These are phyloP conservation scores for Alternaria gaisen DNA, from an alignment of 2,329 filamentous ascomycete species.

Conservation along the genomic window DNA sequence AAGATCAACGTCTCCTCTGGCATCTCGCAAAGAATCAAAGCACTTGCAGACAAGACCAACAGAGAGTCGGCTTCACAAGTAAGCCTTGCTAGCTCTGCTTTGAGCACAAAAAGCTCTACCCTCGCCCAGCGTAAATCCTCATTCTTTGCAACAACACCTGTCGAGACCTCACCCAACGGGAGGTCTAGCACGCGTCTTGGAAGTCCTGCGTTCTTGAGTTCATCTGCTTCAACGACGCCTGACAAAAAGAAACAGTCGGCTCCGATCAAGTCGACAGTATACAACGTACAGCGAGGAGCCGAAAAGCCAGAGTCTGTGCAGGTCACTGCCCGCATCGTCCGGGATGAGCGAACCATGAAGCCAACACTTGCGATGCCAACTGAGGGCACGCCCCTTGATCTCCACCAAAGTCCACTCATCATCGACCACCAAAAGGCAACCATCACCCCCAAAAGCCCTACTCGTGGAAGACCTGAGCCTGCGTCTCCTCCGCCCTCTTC, in stretches of 20 bases:
- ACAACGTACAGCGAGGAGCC: conserved; percentile 52
- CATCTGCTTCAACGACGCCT: conserved; percentile 39
- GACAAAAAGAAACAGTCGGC: conserved; percentile 36
- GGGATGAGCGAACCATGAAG: conserved; percentile 61
- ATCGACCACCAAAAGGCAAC: conserved; percentile 67
- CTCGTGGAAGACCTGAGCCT: conserved; percentile 41
- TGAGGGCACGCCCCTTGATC: conserved; percentile 63
- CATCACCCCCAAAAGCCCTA: conserved; percentile 36
- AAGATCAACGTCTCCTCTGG: conserved; percentile 87
- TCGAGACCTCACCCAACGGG: conserved; percentile 38
- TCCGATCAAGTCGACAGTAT: conserved; percentile 45
- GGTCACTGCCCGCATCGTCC: conserved; percentile 84
- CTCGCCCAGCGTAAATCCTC: conserved; percentile 51
- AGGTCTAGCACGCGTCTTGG: conserved; percentile 41
- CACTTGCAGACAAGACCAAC: conserved; percentile 78
- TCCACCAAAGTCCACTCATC: conserved; percentile 66
- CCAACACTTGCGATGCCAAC: conserved; percentile 47
- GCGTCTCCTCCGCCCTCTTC: conserved; percentile 44
- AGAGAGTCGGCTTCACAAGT: conserved; percentile 52
- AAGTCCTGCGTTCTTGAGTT: conserved; percentile 38
- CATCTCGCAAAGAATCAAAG: conserved; percentile 94
- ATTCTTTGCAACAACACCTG: conserved; percentile 48
- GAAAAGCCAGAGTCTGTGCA: conserved; percentile 78
- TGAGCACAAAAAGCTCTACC: conserved; percentile 40
- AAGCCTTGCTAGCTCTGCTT: conserved; percentile 32